Conservation (phyloP, 1,284 basidiomycete genomes). For the Fistulinella cinereoalba region DNA sequence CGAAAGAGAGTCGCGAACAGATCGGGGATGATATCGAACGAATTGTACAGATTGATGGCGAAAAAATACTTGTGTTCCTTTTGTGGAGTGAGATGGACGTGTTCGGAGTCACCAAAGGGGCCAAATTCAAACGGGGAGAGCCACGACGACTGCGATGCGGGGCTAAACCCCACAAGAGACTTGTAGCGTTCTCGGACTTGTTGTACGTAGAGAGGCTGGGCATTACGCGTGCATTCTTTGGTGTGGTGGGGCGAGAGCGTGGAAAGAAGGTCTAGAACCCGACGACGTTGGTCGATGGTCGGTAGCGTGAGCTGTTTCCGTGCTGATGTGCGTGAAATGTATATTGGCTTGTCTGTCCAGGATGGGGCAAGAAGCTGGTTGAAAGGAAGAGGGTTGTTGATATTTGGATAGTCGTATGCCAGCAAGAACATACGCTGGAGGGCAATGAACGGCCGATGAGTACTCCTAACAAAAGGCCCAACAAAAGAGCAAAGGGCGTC, state of each 20-base stretch:
- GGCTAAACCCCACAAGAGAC: slow-evolving; percentile 75
- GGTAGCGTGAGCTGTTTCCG: slow-evolving; percentile 66
- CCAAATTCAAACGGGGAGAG: slow-evolving; percentile 50
- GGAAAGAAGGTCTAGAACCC: slow-evolving; percentile 82
- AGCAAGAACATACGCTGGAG: slow-evolving; percentile 38
- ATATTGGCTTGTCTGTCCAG: slow-evolving; percentile 56
- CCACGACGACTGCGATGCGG: slow-evolving; percentile 58
- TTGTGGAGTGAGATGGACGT: slow-evolving; percentile 37
- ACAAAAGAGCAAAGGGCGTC: slow-evolving; percentile 51
- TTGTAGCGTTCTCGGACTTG: slow-evolving; percentile 85
- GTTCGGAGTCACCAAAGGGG: slow-evolving; percentile 44
- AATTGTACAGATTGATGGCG: slow-evolving; percentile 96
- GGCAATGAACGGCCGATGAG: slow-evolving; percentile 57
- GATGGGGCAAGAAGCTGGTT: slow-evolving; percentile 29
- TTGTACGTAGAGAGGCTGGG: slow-evolving; percentile 79
- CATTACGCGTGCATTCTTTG: slow-evolving; percentile 79
- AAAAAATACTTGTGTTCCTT: slow-evolving; percentile 95
- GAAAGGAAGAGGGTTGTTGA: slow-evolving; percentile 1
- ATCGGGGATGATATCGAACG: slow-evolving; percentile 96
- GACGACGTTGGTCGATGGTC: slow-evolving; percentile 73
- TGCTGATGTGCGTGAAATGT: slow-evolving; percentile 46
- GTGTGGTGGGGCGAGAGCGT: slow-evolving; percentile 88
- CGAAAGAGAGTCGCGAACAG: slow-evolving; percentile 95
- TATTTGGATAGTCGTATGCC: background rate
- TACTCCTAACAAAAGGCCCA: slow-evolving; percentile 68